Base-by-base conservation (phyloP, 1,139 yeast species). In the Hansenula lynferdii region DNA sequence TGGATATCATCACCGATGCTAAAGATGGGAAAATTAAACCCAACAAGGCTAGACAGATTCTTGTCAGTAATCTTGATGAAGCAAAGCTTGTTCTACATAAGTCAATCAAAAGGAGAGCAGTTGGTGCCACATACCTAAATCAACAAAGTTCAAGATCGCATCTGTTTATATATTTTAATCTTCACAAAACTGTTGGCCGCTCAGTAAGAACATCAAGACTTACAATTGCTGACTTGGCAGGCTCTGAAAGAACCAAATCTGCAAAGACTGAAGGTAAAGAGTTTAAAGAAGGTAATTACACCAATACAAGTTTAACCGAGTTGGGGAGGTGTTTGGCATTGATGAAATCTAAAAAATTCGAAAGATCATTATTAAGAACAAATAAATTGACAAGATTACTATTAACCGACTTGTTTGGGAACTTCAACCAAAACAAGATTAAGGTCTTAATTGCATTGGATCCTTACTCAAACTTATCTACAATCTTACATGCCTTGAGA, bases 371-470 rank as follows among this genome's bases (percentile, higher is more conserved):
- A 8, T 54, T 70, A 43, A 61, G 77, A 48, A 65, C 71, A 17
- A 67, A 70, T 31, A 72, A 70, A 43, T 55, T 74, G 15, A 70
- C 75, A 4, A 67, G 75, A 44, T 47, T 75, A 19, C 57, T 74
- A 5, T 58, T 74, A 29, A 60, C 71, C 27, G 75, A 72, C 47
- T 64, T 67, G 35, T 65, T 68, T 34, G 64, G 62, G 21, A 54
- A 57, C 31, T 44, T 51, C 17, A 56, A 33, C 18, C 45, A 42
- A 31, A 50, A 48, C 22, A 44, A 47, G 23, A 42, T 53, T 31
- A 62, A 33, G 41, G 61, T 60, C 41, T 55, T 81, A 21, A 72
- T 81, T 28, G 83, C 81, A 35, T 62, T 82, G 39, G 89, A 83
- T 51, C 85, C 86, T 0, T 74, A 72, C 19, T 44, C 55, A 7